Conservation (phyloP, 495 filamentous ascomycete genomes). For the Daldinia vernicosa region DNA sequence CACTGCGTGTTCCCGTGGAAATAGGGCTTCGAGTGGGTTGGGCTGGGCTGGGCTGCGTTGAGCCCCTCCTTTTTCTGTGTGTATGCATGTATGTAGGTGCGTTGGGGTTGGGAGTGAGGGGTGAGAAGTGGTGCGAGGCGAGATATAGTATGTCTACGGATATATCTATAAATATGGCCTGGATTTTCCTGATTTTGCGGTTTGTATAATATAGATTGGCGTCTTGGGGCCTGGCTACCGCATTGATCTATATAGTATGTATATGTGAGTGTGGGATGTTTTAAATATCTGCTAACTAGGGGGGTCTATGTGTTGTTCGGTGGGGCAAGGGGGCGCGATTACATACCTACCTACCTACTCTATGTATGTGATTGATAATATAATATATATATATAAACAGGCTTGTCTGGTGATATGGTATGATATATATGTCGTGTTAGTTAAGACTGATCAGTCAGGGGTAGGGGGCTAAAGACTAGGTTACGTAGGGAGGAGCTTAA, state of each 20-base stretch:
- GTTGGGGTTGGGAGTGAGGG: background rate
- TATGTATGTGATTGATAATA: conserved; percentile 1
- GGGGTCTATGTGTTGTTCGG: background rate
- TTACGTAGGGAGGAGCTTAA: too few relatives aligned
- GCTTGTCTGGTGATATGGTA: background rate
- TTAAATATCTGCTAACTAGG: background rate
- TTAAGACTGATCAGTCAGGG: background rate
- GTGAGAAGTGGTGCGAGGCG: background rate
- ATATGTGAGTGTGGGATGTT: background rate
- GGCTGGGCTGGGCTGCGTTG: background rate
- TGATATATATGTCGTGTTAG: background rate
- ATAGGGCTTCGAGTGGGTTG: background rate
- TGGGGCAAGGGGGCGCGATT: background rate
- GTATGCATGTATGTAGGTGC: background rate
- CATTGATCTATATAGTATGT: background rate
- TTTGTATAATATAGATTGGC: background rate
- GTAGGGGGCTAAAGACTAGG: too few relatives aligned
- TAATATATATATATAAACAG: too few relatives aligned
- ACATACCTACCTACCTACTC: too few relatives aligned
- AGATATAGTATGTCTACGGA: too few relatives aligned
- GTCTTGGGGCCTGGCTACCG: background rate
- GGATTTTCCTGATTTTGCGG: background rate
- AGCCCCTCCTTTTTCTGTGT: background rate
- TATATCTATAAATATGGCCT: too few relatives aligned
- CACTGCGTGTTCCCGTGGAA: background rate